These are phyloP conservation scores for Amanita pseudoporphyria DNA, from an alignment of 768 basidiomycete genomes.

Conservation along the genomic window DNA sequence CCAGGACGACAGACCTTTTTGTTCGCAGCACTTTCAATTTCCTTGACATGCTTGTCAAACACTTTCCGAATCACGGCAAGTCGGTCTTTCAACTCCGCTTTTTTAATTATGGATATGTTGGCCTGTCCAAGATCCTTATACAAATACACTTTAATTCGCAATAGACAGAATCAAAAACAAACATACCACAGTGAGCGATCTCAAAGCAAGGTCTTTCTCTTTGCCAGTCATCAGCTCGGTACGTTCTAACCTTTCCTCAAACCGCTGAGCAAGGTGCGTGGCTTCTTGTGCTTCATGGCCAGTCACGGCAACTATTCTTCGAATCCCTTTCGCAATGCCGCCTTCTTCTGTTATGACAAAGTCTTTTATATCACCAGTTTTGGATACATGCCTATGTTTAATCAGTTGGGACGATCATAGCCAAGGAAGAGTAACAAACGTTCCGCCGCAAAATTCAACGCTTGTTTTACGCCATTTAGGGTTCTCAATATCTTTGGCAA, in stretches of 20 bases:
- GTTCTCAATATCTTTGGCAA: constrained; percentile 76
- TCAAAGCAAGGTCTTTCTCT: constrained; percentile 83
- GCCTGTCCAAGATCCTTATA: constrained; percentile 81
- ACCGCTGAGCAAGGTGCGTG: constrained; percentile 51
- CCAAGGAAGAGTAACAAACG: constrained; percentile 29
- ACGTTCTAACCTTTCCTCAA: constrained; percentile 52
- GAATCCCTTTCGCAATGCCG: constrained; percentile 96
- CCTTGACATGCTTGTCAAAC: constrained; percentile 80
- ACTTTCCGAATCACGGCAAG: constrained; percentile 66
- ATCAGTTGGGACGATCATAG: constrained; percentile 2
- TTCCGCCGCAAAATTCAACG: constrained; percentile 98
- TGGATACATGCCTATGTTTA: constrained; percentile 71
- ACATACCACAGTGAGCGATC: constrained; percentile 68
- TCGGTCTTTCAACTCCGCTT: constrained; percentile 70
- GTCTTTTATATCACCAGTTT: constrained; percentile 95
- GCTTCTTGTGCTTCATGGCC: constrained; percentile 88
- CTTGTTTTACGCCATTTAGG: constrained; percentile 87
- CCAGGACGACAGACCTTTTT: constrained; percentile 48
- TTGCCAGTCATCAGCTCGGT: constrained; percentile 56
- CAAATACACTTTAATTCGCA: constrained; percentile 2
- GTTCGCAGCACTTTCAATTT: constrained; percentile 62
- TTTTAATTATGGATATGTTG: constrained; percentile 80
- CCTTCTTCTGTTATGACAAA: constrained; percentile 93
- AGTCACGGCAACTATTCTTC: constrained; percentile 89
- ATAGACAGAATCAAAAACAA: constrained; percentile 1